Conservation (phyloP, 257 asterid species). For the Petunia axillaris region DNA sequence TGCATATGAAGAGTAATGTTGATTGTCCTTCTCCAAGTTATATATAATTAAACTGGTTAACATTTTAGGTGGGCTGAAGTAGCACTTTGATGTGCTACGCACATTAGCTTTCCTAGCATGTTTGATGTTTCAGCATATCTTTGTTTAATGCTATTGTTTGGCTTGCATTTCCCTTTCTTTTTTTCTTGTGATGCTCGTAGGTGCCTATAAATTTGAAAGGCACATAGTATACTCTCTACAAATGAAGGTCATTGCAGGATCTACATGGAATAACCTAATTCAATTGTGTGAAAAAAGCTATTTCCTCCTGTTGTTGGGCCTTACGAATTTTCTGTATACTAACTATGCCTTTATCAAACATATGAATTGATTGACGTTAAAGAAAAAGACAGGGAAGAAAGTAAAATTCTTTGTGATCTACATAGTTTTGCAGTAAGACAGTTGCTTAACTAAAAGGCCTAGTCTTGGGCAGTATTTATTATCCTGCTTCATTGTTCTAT, state of each 20-base stretch:
- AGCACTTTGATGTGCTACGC: background rate
- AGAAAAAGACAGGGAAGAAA: background rate
- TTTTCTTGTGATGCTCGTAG: background rate
- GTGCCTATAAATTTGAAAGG: background rate
- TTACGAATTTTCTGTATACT: background rate
- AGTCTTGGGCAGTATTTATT: background rate
- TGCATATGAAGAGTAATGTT: background rate
- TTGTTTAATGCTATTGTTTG: background rate
- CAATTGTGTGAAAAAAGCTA: background rate
- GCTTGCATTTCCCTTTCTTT: background rate
- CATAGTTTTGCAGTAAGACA: background rate
- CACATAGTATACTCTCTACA: background rate
- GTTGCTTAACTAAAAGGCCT: background rate
- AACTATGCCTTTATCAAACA: background rate
- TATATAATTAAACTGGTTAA: background rate
- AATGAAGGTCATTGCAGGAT: background rate
- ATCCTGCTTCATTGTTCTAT: background rate
- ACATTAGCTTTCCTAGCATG: background rate
- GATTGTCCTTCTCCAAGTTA: constrained; percentile 2
- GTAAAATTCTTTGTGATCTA: background rate
- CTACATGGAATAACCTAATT: background rate
- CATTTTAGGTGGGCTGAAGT: background rate
- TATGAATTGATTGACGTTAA: background rate
- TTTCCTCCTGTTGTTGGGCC: background rate
- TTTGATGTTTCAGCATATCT: background rate